Evolutionary conservation across 2,329 filamentous ascomycete genomes (phyloP).

Genomic region (Scytalidium sp.): DNA sequence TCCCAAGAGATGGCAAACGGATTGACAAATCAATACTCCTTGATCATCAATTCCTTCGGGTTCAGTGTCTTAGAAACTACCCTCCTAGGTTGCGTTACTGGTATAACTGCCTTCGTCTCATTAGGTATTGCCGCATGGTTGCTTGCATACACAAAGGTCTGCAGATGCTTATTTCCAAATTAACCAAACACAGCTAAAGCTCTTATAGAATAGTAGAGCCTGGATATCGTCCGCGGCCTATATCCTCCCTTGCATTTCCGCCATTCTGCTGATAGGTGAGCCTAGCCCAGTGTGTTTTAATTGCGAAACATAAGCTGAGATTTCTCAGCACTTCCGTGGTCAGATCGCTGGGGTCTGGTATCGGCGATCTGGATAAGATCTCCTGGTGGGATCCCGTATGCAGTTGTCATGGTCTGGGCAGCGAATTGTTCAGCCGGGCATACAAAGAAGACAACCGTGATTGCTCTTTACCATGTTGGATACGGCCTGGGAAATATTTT

Average conservation of each 20-base stretch:
- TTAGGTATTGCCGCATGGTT: constrained; percentile 26
- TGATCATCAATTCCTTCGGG: constrained; percentile 54
- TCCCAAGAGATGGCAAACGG: constrained; percentile 50
- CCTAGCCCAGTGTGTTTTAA: no score
- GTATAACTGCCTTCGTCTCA: constrained; percentile 20
- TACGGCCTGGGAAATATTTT: constrained; percentile 40
- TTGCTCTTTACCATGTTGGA: constrained; percentile 36
- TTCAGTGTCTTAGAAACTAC: constrained; percentile 50
- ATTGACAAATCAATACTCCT: constrained; percentile 51
- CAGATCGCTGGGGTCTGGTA: background rate
- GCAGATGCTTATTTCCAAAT: no score
- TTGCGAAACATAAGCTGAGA: background rate
- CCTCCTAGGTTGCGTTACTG: constrained; percentile 33
- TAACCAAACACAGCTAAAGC: background rate
- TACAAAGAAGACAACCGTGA: constrained; percentile 41
- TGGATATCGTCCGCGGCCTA: constrained; percentile 31
- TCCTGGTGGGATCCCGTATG: background rate
- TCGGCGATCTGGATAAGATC: background rate
- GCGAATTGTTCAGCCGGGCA: constrained; percentile 32
- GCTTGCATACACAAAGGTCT: constrained; percentile 25
- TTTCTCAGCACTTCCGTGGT: background rate
- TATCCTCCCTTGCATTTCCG: background rate
- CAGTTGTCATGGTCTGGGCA: background rate
- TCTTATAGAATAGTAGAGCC: constrained; percentile 7
- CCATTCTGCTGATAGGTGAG: background rate